Evolutionary conservation across 371 early-diverging fungal species (phyloP).

Genomic region (Blakeslea trispora): DNA sequence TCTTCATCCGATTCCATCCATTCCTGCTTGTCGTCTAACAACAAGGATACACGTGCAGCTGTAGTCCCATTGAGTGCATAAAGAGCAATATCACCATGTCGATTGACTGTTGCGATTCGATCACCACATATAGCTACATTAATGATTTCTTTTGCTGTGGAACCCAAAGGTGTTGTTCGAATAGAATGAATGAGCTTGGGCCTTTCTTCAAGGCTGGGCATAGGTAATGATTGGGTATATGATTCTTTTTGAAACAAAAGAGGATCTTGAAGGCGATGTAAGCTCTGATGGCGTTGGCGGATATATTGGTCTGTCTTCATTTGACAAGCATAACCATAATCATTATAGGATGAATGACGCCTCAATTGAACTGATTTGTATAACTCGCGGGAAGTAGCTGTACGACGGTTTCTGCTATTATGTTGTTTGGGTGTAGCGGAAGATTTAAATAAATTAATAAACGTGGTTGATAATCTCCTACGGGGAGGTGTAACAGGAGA

Average conservation of each 20-base stretch:
- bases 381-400: constrained; percentile 13
- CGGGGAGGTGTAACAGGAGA: constrained; percentile 4
- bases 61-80: constrained; percentile 46
- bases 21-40: constrained; percentile 6
- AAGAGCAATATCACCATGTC: constrained; percentile 42
- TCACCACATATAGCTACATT: constrained; percentile 33
- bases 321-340: constrained; percentile 48
- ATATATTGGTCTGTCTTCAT: constrained; percentile 46
- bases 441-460: constrained; percentile 15
- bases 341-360: constrained; percentile 44
- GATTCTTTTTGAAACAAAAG: too few relatives aligned
- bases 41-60: constrained; percentile 29
- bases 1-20: constrained; percentile 37
- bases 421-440: not conserved
- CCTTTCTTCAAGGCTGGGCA: constrained; percentile 26
- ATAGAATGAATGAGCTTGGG: constrained; percentile 35
- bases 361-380: constrained; percentile 27
- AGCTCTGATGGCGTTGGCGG: constrained; percentile 16
- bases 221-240: not conserved
- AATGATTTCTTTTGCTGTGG: constrained; percentile 33
- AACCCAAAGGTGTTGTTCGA: constrained; percentile 34
- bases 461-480: constrained; percentile 17
- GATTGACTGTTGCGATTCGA: constrained; percentile 42
- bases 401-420: not conserved
- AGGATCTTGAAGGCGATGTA: not conserved